These are phyloP conservation scores for Thermothelomyces thermophilus DNA, from an alignment of 2,329 filamentous ascomycete species.

Conservation along the genomic window DNA sequence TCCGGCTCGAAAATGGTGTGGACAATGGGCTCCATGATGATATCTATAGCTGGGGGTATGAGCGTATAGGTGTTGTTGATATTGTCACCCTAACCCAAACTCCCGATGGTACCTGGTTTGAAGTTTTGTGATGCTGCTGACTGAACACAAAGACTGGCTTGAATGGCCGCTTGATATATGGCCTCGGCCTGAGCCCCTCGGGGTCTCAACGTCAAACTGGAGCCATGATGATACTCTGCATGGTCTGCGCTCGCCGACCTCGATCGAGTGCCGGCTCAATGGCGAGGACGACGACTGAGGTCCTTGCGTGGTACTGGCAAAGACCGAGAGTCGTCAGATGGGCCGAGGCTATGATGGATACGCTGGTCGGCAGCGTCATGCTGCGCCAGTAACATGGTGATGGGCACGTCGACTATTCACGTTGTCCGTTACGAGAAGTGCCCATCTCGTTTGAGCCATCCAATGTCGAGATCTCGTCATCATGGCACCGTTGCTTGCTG, in stretches of 20 bases:
- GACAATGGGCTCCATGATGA: constrained; percentile 30
- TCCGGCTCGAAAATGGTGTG: constrained; percentile 35
- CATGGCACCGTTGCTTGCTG: background rate
- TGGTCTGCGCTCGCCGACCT: constrained; percentile 2
- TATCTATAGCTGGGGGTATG: background rate
- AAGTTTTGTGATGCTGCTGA: background rate
- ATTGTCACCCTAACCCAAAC: too few relatives aligned
- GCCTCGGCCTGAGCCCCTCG: background rate
- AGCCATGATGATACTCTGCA: background rate
- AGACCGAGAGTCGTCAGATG: constrained; percentile 2
- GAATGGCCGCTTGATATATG: background rate
- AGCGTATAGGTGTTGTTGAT: too few relatives aligned
- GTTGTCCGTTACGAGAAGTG: constrained; percentile 1
- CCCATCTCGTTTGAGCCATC: background rate
- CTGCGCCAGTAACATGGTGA: background rate
- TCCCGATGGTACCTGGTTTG: too few relatives aligned
- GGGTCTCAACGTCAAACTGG: background rate
- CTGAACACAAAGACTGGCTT: background rate
- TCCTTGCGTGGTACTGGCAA: background rate
- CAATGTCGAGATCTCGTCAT: background rate
- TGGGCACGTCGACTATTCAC: background rate
- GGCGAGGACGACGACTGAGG: too few relatives aligned
- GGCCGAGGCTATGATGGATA: background rate
- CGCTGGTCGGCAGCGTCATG: background rate
- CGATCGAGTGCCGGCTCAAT: too few relatives aligned